Percentiles rank a stretch among this genome's conserved stretches.
phyloP scores from a whole-genome alignment of 2,329 filamentous ascomycete genomes.

The Colletotrichum gigasporum region DNA sequence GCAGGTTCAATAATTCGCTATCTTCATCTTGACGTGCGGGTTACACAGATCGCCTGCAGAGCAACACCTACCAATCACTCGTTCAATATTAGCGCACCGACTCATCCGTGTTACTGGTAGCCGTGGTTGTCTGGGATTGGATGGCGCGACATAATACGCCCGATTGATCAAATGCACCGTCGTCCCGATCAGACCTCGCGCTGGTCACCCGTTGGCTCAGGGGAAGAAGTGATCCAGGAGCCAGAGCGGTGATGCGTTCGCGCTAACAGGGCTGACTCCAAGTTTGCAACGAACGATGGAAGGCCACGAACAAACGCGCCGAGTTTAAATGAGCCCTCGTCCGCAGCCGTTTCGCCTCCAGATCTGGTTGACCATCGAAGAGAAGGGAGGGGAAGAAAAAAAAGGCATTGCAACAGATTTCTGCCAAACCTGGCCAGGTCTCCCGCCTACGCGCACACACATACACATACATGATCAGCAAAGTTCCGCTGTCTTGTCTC shows the following conservation, averaged over 20 bases:
- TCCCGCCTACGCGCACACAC: background rate
- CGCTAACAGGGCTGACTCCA: background rate
- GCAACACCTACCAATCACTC: background rate
- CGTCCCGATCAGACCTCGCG: background rate
- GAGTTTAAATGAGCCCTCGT: too few species aligned
- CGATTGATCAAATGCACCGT: background rate
- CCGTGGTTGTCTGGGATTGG: background rate
- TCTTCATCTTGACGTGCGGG: too few species aligned
- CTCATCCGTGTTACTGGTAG: background rate
- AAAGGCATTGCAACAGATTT: too few species aligned
- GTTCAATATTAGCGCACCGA: background rate
- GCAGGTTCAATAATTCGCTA: too few species aligned
- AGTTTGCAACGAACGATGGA: background rate
- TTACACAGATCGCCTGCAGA: too few species aligned
- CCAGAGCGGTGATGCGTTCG: too few species aligned
- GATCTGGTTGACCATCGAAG: background rate
- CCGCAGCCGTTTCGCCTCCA: background rate
- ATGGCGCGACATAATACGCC: background rate
- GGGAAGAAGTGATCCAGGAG: background rate
- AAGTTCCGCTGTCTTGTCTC: background rate
- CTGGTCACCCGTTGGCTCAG: constrained; percentile 1
- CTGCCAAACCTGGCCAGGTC: too few species aligned
- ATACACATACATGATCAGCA: background rate
- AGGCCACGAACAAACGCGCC: background rate
- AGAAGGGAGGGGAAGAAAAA: too few species aligned